Evolutionary conservation across 805 yeast genomes (phyloP), one percentile per base, ranked within the genome.

Genomic region (Pichia exigua): DNA sequence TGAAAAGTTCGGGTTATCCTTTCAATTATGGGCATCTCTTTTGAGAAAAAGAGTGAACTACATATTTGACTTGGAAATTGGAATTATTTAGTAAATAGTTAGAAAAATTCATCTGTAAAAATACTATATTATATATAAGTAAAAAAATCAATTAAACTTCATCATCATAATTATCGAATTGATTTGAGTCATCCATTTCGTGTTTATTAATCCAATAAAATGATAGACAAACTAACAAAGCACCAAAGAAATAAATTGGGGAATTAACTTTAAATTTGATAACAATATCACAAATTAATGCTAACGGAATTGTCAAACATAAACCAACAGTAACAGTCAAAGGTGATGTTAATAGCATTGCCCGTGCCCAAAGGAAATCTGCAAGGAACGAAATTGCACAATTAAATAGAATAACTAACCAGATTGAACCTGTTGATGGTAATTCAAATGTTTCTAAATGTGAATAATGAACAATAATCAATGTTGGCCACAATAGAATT

Each of bases 331-430:
- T 94, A 3, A 92, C 98, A 0, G 96, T 91, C 57, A 94, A 73
- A 2, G 99, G 99, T 44, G 94, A 85, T 0, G 99, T 94, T 62
- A 94, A 71, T 32, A 94, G 75, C 80, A 91, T 94, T 0, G 98
- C 95, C 56, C 88, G 81, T 35, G 96, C 96, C 99, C 99, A 94
- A 61, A 95, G 82, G 60, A 85, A 90, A 65, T 94, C 99, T 41
- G 95, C 85, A 17, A 91, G 68, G 58, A 94, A 84, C 0, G 97
- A 89, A 42, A 89, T 81, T 38, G 79, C 61, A 53, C 91, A 86
- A 65, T 94, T 94, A 45, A 80, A 55, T 0, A 76, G 47, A 8
- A 92, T 69, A 3, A 90, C 71, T 1, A 67, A 52, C 61, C 82
- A 70, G 3, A 85, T 79, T 40, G 73, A 71, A 0, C 69, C 55